Evolutionary conservation across 2,329 filamentous ascomycete genomes (phyloP).

Genomic region (Chrysoporthe deuterocubensis): DNA sequence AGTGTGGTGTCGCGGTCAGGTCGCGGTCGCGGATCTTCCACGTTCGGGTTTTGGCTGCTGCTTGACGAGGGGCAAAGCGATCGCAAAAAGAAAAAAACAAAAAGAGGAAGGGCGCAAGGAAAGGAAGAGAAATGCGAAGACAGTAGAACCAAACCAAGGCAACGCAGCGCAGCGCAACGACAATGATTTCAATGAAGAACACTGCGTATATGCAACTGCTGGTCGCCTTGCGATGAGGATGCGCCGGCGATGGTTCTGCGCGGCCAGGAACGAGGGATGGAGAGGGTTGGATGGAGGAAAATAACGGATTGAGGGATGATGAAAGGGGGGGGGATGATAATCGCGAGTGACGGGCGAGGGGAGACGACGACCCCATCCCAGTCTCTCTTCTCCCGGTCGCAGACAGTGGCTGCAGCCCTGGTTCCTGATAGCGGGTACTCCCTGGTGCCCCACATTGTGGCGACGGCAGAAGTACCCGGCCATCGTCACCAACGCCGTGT

Average conservation of each 20-base stretch:
- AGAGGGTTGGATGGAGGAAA: constrained; percentile 5
- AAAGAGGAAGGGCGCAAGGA: not conserved
- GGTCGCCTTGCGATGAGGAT: not conserved
- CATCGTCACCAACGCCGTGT: not conserved
- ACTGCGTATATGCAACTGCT: not conserved
- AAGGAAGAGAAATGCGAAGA: not conserved
- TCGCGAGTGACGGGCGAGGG: not conserved
- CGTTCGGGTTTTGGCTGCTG: constrained; percentile 6
- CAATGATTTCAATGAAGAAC: constrained; percentile 17
- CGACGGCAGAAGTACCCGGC: not conserved
- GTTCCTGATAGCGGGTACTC: not conserved
- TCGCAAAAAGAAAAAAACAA: not conserved
- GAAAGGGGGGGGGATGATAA: not conserved
- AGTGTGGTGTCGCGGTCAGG: not conserved
- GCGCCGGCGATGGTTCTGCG: constrained; percentile 6
- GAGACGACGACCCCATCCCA: not conserved
- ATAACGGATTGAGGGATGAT: not conserved
- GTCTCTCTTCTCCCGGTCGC: not conserved
- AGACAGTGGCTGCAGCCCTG: not conserved
- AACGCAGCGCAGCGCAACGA: constrained; percentile 6
- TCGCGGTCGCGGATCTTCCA: constrained; percentile 9
- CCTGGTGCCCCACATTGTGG: fast-evolving
- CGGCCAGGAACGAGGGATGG: not conserved
- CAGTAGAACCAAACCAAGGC: constrained; percentile 5
- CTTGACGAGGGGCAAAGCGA: constrained; percentile 14